These are phyloP conservation scores for Cyclostephanos invisitatus DNA, from an alignment of 108 stramenopile species.

Conservation along the genomic window DNA sequence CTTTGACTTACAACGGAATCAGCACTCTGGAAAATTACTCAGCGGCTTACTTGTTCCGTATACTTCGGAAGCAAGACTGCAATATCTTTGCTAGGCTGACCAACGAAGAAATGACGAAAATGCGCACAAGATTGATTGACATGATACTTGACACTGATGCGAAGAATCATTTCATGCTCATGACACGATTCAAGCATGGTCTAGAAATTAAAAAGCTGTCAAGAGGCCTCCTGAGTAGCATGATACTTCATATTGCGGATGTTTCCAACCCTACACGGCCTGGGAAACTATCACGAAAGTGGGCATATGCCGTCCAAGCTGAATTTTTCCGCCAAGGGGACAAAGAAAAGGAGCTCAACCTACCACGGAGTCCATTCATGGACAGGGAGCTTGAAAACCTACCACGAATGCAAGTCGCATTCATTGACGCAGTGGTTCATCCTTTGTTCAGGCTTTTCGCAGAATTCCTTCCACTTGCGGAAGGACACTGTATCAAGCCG, in stretches of 20 bases:
- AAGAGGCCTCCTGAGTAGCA: constrained; percentile 51
- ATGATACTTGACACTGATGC: constrained; percentile 61
- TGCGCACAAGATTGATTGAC: constrained; percentile 50
- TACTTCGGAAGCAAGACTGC: constrained; percentile 42
- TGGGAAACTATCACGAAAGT: constrained; percentile 39
- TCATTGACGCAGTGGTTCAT: constrained; percentile 52
- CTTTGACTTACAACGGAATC: constrained; percentile 67
- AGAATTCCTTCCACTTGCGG: constrained; percentile 50
- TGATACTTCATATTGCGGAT: constrained; percentile 55
- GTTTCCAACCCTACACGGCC: constrained; percentile 55
- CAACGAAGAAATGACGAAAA: constrained; percentile 36
- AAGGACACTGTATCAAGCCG: constrained; percentile 47
- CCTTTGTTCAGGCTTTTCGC: constrained; percentile 46
- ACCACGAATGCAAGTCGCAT: constrained; percentile 55
- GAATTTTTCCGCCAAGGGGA: constrained; percentile 60
- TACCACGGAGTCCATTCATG: constrained; percentile 44
- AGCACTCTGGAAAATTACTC: constrained; percentile 71
- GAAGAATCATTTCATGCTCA: constrained; percentile 52
- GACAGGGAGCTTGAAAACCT: constrained; percentile 51
- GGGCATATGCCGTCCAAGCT: constrained; percentile 51
- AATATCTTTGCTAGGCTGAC: constrained; percentile 55
- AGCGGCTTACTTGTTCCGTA: constrained; percentile 55
- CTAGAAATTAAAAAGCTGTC: constrained; percentile 55
- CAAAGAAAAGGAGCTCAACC: constrained; percentile 44
- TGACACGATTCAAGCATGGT: constrained; percentile 53